Evolutionary conservation across 2,329 filamentous ascomycete genomes (phyloP).

Genomic region (Arthrobotrys megalospora): DNA sequence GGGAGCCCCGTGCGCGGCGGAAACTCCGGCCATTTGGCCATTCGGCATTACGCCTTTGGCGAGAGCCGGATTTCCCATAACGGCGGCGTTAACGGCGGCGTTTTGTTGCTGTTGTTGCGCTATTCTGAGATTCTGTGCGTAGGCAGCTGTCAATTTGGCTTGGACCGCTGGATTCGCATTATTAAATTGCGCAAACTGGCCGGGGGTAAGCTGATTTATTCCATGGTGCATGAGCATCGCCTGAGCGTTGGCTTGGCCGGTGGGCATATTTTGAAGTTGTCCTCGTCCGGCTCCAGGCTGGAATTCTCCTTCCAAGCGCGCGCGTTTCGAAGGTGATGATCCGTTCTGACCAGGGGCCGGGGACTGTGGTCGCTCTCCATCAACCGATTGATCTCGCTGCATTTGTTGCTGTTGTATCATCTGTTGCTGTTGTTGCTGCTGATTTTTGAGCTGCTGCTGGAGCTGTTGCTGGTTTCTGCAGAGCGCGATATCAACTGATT

Average conservation of each 20-base stretch:
- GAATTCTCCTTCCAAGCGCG: slow-evolving; percentile 62
- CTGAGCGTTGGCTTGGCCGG: slow-evolving; percentile 62
- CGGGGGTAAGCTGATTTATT: slow-evolving; percentile 82
- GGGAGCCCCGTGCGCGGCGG: slow-evolving; percentile 80
- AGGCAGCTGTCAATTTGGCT: slow-evolving; percentile 88
- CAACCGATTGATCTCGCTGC: slow-evolving; percentile 74
- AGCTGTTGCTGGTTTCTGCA: slow-evolving; percentile 60
- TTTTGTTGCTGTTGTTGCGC: slow-evolving; percentile 79
- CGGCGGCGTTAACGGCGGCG: slow-evolving; percentile 67
- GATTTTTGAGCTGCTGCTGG: slow-evolving; percentile 63
- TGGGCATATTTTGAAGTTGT: slow-evolving; percentile 54
- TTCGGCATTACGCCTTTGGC: slow-evolving; percentile 75
- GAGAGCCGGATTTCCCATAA: slow-evolving; percentile 58
- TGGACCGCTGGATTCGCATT: slow-evolving; percentile 73
- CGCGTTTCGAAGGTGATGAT: slow-evolving; percentile 64
- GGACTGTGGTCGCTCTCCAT: slow-evolving; percentile 72
- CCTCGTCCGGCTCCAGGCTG: slow-evolving; percentile 56
- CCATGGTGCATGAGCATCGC: slow-evolving; percentile 76
- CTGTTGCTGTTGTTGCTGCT: slow-evolving; percentile 72
- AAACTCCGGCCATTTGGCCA: slow-evolving; percentile 80
- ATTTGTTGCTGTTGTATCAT: slow-evolving; percentile 77
- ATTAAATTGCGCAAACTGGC: slow-evolving; percentile 79
- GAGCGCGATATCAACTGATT: slow-evolving; percentile 60
- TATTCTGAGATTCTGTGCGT: slow-evolving; percentile 86
- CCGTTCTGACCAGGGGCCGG: slow-evolving; percentile 68